phyloP scores from a whole-genome alignment of 2,329 filamentous ascomycete genomes.

The Penicillium corylophilum region DNA sequence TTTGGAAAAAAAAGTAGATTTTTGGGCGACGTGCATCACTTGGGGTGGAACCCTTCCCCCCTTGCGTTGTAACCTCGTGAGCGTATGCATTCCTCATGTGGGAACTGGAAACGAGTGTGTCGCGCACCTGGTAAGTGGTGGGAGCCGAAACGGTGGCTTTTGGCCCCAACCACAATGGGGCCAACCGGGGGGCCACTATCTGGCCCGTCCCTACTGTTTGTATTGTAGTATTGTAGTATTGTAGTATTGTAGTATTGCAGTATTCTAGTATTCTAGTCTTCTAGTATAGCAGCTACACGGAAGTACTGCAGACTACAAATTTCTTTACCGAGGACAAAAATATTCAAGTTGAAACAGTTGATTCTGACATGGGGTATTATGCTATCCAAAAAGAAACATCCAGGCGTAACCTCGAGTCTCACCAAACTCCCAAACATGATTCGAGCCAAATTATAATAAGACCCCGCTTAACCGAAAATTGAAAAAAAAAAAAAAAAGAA shows the following conservation, averaged over 20 bases:
- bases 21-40: background rate
- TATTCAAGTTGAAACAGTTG: background rate
- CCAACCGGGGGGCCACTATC: too few species aligned
- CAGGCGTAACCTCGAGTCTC: background rate
- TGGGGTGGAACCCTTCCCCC: background rate
- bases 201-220: too few species aligned
- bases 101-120: too few species aligned
- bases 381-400: conserved; percentile 7
- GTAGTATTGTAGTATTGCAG: too few species aligned
- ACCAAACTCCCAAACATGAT: background rate
- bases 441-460: background rate
- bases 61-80: conserved; percentile 24
- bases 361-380: conserved; percentile 14
- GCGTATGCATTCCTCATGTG: conserved; percentile 13
- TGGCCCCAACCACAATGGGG: too few species aligned
- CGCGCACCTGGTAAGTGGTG: too few species aligned
- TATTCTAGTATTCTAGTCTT: too few species aligned
- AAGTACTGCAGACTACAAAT: background rate
- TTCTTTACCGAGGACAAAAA: background rate
- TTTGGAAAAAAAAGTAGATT: too few species aligned
- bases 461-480: background rate
- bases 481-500: conserved; percentile 2
- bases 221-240: background rate
- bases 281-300: background rate
- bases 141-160: conserved; percentile 2